Conservation (phyloP, 1,284 basidiomycete species). For the Takashimella tepidaria region DNA sequence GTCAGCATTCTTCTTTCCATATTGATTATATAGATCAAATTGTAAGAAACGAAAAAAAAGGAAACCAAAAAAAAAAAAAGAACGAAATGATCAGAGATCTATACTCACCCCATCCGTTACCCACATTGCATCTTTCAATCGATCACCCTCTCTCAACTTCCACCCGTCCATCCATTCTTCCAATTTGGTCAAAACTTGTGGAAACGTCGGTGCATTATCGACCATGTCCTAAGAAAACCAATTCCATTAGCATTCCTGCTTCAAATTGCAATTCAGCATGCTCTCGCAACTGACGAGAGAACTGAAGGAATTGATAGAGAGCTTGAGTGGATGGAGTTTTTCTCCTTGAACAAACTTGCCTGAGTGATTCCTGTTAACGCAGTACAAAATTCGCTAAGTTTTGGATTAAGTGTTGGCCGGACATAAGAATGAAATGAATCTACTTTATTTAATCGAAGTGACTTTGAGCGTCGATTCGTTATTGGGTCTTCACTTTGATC, state of each 20-base stretch:
- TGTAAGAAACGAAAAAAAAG: not conserved
- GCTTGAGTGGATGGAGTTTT: too few relatives aligned
- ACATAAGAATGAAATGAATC: slow-evolving; percentile 84
- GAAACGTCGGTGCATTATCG: slow-evolving; percentile 69
- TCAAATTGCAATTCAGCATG: not conserved
- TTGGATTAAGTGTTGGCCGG: slow-evolving; percentile 76
- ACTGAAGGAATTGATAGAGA: too few relatives aligned
- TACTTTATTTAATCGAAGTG: slow-evolving; percentile 19
- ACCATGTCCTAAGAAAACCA: slow-evolving; percentile 74
- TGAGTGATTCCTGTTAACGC: slow-evolving; percentile 87
- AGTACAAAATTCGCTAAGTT: slow-evolving; percentile 75
- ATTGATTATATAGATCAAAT: too few relatives aligned
- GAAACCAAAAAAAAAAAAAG: not conserved
- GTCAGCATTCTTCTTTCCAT: slow-evolving; percentile 9
- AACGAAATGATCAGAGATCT: too few relatives aligned
- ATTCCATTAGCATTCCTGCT: slow-evolving; percentile 6
- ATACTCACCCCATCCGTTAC: slow-evolving; percentile 51
- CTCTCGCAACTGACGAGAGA: too few relatives aligned
- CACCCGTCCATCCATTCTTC: slow-evolving; percentile 59
- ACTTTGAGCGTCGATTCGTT: not conserved
- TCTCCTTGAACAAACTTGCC: slow-evolving; percentile 48
- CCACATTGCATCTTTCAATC: slow-evolving; percentile 47
- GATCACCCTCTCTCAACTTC: slow-evolving; percentile 43
- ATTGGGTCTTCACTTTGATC: slow-evolving; percentile 49
- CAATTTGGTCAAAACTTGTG: slow-evolving; percentile 61